Percentiles rank a stretch among this genome's conserved stretches.
Conservation (phyloP, 225 moss, liverwort and hornwort genomes). For the Pseudoscleropodium purum region DNA sequence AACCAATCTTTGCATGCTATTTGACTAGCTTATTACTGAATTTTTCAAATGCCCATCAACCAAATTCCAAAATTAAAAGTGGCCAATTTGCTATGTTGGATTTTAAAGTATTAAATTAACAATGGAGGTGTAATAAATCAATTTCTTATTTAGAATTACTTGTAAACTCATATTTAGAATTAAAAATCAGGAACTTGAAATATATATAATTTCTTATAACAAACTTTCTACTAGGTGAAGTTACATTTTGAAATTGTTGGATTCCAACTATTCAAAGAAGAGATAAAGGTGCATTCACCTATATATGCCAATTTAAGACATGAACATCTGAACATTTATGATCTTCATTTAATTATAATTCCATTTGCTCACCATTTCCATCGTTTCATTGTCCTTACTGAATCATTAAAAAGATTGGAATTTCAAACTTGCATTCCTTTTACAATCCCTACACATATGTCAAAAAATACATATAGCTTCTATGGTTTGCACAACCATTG, state of each 20-base stretch:
- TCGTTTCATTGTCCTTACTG: fast-evolving
- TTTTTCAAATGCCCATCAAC: not conserved
- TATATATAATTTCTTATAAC: not conserved
- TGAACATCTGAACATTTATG: not conserved
- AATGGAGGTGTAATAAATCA: not conserved
- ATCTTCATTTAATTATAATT: not conserved
- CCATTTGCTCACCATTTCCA: not conserved
- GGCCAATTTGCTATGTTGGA: fast-evolving
- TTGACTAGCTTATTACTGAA: too few relatives aligned
- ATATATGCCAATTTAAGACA: not conserved
- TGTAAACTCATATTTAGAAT: not conserved
- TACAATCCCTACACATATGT: not conserved
- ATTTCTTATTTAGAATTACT: too few relatives aligned
- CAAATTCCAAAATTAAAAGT: not conserved
- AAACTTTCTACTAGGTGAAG: too few relatives aligned
- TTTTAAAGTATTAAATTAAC: too few relatives aligned
- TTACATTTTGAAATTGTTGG: not conserved
- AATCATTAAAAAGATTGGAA: fast-evolving
- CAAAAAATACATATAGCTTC: not conserved
- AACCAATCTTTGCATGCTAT: not conserved
- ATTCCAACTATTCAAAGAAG: not conserved
- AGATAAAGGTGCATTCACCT: not conserved
- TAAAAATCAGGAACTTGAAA: not conserved
- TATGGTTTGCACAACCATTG: not conserved
- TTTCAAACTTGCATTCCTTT: not conserved